These are phyloP conservation scores for Bertia moriformis DNA, from an alignment of 2,329 filamentous ascomycete species.

Conservation along the genomic window DNA sequence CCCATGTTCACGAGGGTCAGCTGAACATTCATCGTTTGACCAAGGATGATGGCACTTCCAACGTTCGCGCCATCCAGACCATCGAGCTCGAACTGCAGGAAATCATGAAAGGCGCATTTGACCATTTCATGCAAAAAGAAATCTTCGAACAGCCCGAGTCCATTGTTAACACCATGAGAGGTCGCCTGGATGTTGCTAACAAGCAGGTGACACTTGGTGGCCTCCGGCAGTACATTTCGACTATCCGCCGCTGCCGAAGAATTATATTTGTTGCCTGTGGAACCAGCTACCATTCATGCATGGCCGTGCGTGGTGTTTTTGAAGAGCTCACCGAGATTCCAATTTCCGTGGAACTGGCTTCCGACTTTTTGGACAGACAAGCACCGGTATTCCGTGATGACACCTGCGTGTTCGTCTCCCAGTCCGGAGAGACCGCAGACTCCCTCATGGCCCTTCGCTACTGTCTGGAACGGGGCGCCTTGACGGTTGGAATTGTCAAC, in stretches of 20 bases:
- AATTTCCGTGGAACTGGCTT: conserved; percentile 90
- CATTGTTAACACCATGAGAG: conserved; percentile 98
- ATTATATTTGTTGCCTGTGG: conserved; percentile 99
- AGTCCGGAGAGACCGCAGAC: conserved; percentile 96
- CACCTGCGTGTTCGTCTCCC: conserved; percentile 96
- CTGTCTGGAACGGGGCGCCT: conserved; percentile 90
- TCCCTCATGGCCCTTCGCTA: conserved; percentile 93
- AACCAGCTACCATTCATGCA: conserved; percentile 97
- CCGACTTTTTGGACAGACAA: conserved; percentile 92
- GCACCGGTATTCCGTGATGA: conserved; percentile 98
- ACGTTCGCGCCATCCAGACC: conserved; percentile 95
- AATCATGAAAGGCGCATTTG: conserved; percentile 99
- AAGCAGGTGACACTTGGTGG: conserved; percentile 93
- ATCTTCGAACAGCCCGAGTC: conserved; percentile 99
- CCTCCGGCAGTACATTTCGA: conserved; percentile 86
- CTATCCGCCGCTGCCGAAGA: conserved; percentile 88
- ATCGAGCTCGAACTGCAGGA: conserved; percentile 97
- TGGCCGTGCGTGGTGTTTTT: conserved; percentile 95
- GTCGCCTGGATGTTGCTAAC: conserved; percentile 83
- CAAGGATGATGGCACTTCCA: conserved; percentile 92
- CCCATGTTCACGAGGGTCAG: conserved; percentile 96
- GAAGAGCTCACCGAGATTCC: conserved; percentile 97
- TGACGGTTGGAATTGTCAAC: conserved; percentile 97
- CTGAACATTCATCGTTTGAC: conserved; percentile 97
- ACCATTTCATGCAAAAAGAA: conserved; percentile 99